Base-by-base conservation (phyloP, 345 rosid species). In the Populus euphratica region DNA sequence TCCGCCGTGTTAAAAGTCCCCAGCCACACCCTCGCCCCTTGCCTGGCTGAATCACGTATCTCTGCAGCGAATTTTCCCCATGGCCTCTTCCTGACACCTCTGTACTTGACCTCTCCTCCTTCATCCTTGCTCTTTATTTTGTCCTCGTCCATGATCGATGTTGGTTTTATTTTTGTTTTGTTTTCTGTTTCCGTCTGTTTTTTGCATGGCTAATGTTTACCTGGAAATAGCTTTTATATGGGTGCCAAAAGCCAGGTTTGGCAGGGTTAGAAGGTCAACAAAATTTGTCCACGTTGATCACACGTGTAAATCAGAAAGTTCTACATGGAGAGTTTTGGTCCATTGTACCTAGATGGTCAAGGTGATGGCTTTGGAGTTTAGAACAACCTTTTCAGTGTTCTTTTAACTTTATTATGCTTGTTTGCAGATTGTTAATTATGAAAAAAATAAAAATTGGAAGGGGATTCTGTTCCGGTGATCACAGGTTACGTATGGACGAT, bases 31-130 rank as follows among this genome's bases (percentile, higher is more conserved):
- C 98, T 86, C n/a, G 91, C 91, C 5, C 98, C 96, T 2, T 87
- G 96, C 41, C 89, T 81, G 10, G 85, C 84, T 0, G 97, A 92
- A 78, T 94, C 97, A 0, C 97, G 88, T 74, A 94, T 94, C 92
- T 94, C 98, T 1, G 97, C 96, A 0, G 98, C 98, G 12, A 85
- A 94, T 83, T 92, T 94, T 7, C 97, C 98, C 98, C 98, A 94
- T 0, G 98, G 98, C 81, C 98, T 83, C 79, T 83, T 79, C 21
- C 98, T 61, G n/a, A 94, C 94, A 11, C 98, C 98, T 0, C 98
- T 83, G 82, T 90, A 92, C 75, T 78, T 80, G 25, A 79, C 86
- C 70, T 84, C 90, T 65, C 78, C 88, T 31, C 84, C 76, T 2
- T 41, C 83, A 16, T 29, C 54, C 31, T 23, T 64, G 39, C 20